Evolutionary conservation across 1,139 yeast species (phyloP), one percentile per base, ranked within the genome.

Genomic region (Nadsonia commutata): DNA sequence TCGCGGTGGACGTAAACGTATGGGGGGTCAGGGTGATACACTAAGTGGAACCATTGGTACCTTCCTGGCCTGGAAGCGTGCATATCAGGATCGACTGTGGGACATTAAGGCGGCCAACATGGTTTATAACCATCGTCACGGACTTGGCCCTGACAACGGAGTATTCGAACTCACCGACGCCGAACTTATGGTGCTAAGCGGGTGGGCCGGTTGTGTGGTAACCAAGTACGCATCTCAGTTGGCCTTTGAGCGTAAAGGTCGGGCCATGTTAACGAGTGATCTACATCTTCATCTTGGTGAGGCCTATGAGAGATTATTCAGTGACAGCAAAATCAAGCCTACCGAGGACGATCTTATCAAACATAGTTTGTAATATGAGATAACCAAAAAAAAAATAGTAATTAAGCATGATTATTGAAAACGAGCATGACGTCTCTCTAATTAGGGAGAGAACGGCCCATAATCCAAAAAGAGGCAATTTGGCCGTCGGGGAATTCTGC

Each of bases 11-110:
- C 59, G 63, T 43, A 78, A 80, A 52, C 67, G 94, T 21, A 85
- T 79, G 8, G 88, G 93, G n/a, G 94, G 94, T 0, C 94, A 83
- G 60, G 94, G 94, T 11, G 94, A 83, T 53, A 78, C 93, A 0
- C 58, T 83, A 39, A 71, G 83, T 1, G 94, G 94, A 0, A 65
- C 80, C 18, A 62, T 80, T 20, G 82, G 82, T 5, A 77, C 90
- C 1, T 64, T 83, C 51, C 52, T 77, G 38, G 79, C 81, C 1
- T 77, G 83, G 79, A 61, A 82, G 56, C 61, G 69, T 40, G 76
- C 81, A 17, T 82, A 81, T 52, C 68, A 71, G 46, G 53, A 66
- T 16, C 58, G 62, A 2, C 54, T 76, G 6, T 83, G 94, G 94
- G 66, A 68, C n/a, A n/a, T n/a, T n/a, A n/a, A n/a, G n/a, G n/a